These are phyloP conservation scores for Aphanomyces invadans DNA, from an alignment of 352 stramenopile species.

Conservation along the genomic window DNA sequence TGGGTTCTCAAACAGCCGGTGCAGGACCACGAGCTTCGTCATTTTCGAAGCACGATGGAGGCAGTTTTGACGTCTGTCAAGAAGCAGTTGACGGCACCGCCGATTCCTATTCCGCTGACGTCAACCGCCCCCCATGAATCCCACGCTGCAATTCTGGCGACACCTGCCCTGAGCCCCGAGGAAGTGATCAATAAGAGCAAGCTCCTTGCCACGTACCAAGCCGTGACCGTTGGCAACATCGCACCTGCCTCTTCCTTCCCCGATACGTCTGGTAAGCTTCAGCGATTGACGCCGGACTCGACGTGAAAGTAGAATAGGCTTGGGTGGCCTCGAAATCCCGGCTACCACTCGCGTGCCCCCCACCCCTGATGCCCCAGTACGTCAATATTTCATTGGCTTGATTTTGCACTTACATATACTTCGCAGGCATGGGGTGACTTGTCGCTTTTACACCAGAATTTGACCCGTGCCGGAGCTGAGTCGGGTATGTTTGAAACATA, in stretches of 20 bases:
- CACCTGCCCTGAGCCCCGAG: slow-evolving; percentile 46
- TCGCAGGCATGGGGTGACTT: slow-evolving; percentile 28
- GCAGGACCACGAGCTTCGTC: slow-evolving; percentile 8
- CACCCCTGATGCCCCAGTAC: neutral
- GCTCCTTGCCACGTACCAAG: slow-evolving; percentile 65
- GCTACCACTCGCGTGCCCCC: neutral
- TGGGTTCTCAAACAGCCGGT: slow-evolving; percentile 13
- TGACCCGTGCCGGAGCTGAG: slow-evolving; percentile 27
- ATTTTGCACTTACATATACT: neutral
- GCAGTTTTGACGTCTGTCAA: slow-evolving; percentile 18
- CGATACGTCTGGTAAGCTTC: neutral
- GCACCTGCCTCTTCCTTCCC: neutral
- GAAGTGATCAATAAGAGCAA: slow-evolving; percentile 85
- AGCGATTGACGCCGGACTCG: neutral
- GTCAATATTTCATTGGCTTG: neutral
- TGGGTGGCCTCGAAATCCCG: neutral
- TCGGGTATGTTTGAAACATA: slow-evolving; percentile 29
- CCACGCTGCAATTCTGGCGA: slow-evolving; percentile 61
- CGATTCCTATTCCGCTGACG: slow-evolving; percentile 49
- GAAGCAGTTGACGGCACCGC: slow-evolving; percentile 53
- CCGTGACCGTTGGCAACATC: neutral
- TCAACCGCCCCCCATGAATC: slow-evolving; percentile 59
- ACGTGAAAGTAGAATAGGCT: slow-evolving; percentile 17
- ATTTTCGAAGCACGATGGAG: slow-evolving; percentile 21
- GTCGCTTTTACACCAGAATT: slow-evolving; percentile 30